Evolutionary conservation across 352 stramenopile genomes (phyloP).

Genomic region (Phytophthora fragariaefolia): DNA sequence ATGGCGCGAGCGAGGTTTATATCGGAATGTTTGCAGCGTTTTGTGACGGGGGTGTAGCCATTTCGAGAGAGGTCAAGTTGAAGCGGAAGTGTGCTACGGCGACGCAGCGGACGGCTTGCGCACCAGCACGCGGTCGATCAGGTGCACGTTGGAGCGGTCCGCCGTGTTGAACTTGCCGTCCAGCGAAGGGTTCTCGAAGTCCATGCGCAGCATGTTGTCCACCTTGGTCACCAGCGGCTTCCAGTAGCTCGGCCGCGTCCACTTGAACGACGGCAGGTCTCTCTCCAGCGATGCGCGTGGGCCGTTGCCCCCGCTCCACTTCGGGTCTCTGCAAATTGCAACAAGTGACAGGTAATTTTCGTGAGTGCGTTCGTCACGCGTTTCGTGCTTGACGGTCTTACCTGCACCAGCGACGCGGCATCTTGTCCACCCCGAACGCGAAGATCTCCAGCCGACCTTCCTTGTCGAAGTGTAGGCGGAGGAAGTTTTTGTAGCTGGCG

Average conservation of each 20-base stretch:
- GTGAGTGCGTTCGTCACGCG: neutral
- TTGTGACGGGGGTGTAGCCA: conserved; percentile 9
- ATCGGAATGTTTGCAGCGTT: conserved; percentile 23
- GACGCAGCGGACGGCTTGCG: conserved; percentile 36
- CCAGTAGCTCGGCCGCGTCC: conserved; percentile 82
- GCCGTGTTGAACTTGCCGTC: conserved; percentile 76
- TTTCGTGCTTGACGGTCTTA: conserved; percentile 27
- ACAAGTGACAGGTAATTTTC: neutral
- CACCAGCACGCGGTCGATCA: conserved; percentile 77
- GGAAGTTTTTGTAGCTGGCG: conserved; percentile 91
- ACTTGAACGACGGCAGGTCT: conserved; percentile 73
- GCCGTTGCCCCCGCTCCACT: conserved; percentile 74
- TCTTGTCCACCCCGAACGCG: conserved; percentile 90
- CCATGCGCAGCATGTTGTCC: conserved; percentile 83
- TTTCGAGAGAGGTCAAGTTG: conserved; percentile 1
- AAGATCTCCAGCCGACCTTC: conserved; percentile 85
- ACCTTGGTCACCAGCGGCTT: conserved; percentile 83
- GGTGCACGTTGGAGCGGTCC: conserved; percentile 83
- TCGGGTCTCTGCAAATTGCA: conserved; percentile 57
- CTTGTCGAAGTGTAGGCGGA: conserved; percentile 79
- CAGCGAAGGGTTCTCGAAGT: conserved; percentile 85
- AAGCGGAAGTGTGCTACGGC: neutral
- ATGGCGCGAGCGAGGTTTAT: conserved; percentile 25
- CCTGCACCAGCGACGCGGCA: conserved; percentile 86
- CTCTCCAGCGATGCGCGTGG: conserved; percentile 54